Evolutionary conservation across 1,284 basidiomycete genomes (phyloP).

Genomic region (Cutaneotrichosporon dermatis): DNA sequence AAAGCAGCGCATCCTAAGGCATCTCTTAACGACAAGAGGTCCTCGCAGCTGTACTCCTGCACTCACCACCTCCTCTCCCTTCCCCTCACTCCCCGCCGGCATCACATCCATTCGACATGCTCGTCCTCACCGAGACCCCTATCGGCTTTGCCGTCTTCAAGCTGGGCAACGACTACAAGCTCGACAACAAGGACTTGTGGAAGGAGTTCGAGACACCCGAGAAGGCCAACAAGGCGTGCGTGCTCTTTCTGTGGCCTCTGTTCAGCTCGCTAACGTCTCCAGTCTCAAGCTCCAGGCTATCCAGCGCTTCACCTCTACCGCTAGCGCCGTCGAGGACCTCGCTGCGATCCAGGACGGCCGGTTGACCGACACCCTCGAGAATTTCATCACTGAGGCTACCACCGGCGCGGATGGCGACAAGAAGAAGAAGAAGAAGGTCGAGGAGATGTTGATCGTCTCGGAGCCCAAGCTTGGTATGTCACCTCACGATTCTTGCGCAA

Average conservation of each 20-base stretch:
- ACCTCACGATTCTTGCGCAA: neutral
- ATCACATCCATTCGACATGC: constrained; percentile 33
- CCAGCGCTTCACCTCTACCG: constrained; percentile 94
- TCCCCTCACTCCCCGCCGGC: neutral
- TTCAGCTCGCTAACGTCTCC: neutral
- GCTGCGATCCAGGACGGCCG: constrained; percentile 89
- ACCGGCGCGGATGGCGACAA: constrained; percentile 49
- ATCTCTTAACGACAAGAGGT: constrained; percentile 1
- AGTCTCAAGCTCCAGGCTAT: constrained; percentile 91
- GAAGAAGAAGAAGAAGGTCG: constrained; percentile 65
- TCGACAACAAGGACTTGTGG: constrained; percentile 79
- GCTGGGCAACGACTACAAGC: constrained; percentile 82
- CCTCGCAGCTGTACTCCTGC: too few relatives aligned
- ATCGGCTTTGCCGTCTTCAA: constrained; percentile 94
- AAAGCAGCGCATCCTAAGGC: neutral
- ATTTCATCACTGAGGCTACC: constrained; percentile 86
- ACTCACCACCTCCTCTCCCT: neutral
- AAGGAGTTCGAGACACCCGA: constrained; percentile 90
- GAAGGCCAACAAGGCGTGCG: constrained; percentile 84
- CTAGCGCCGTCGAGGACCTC: constrained; percentile 97
- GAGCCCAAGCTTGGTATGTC: constrained; percentile 83
- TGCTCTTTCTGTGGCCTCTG: constrained; percentile 18
- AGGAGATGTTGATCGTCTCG: constrained; percentile 81
- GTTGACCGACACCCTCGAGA: constrained; percentile 84
- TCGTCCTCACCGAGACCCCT: constrained; percentile 52